Base-by-base conservation (phyloP, 2,329 filamentous ascomycete species). In the Paraconiothyrium sp. region DNA sequence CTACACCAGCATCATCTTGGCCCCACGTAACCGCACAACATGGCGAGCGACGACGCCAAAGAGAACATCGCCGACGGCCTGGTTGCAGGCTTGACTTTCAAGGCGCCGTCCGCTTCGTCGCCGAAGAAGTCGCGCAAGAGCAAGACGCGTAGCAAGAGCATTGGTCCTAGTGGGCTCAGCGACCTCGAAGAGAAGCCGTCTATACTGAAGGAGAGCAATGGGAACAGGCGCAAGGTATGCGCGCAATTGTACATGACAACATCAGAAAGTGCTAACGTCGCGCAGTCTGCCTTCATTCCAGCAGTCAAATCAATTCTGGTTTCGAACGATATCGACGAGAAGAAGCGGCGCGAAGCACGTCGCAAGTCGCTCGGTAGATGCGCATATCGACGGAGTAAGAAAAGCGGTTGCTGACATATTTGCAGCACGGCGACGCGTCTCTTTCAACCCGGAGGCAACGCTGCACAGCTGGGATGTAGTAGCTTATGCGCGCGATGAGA, bases 381-480 rank as follows among this genome's bases (percentile, higher is more conserved):
- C 46, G 54, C 14, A 49, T 8, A 34, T 48, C 16, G 27, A 16
- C 39, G 1, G 37, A 39, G 39, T 22, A 30, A 3, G n/a, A 22
- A 13, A 27, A 16, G 14, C 3, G n/a, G 10, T 9, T 32, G 24
- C 67, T 76, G 37, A 76, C 65, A 16, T 6, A 11, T 22, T 34
- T 49, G 24, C 44, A 86, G 87, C 94, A 51, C 97, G 95, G 76
- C 89, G 95, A 72, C 89, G 95, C 74, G 95, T 99, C 37, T 98
- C 94, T 0, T 99, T 99, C 79, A 95, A 95, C 4, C 95, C 95
- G 1, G 95, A 99, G 80, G 95, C 95, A 13, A 99, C 95, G 3
- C 85, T 99, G 39, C 95, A 99, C 76, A 99, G 95, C 0, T 98
- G 97, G 85, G 94, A 98, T 74, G 94, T 95, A 59, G 88, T 97